These are phyloP conservation scores for Tagetes erecta DNA, from an alignment of 129 eudicot species.

Conservation along the genomic window DNA sequence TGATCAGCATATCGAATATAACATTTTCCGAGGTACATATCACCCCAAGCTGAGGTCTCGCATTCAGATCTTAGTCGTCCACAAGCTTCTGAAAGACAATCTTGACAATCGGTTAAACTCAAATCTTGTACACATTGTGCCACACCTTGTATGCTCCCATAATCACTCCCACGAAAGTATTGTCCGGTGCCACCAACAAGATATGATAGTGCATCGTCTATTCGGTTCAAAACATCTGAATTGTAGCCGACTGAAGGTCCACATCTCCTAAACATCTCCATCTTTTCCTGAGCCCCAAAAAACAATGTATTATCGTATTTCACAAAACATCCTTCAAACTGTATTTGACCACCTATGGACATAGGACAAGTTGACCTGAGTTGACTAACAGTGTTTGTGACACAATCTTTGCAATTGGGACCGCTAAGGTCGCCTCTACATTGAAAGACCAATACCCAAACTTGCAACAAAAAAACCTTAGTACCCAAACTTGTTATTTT, in stretches of 20 bases:
- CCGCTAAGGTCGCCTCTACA: neutral
- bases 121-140: slow-evolving; percentile 65
- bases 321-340: slow-evolving; percentile 56
- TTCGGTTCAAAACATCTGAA: slow-evolving; percentile 24
- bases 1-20: slow-evolving; percentile 52
- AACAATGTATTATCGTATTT: slow-evolving; percentile 49
- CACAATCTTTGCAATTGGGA: neutral
- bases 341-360: slow-evolving; percentile 52
- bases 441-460: neutral
- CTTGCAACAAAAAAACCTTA: no score
- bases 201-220: slow-evolving; percentile 43
- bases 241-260: slow-evolving; percentile 51
- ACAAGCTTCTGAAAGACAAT: slow-evolving; percentile 58
- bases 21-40: slow-evolving; percentile 60
- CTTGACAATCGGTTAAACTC: slow-evolving; percentile 57
- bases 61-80: slow-evolving; percentile 45
- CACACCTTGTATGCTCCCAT: slow-evolving; percentile 52
- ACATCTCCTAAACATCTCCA: slow-evolving; percentile 45
- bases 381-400: neutral
- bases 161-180: slow-evolving; percentile 51
- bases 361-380: slow-evolving; percentile 38
- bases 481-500: no score
- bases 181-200: slow-evolving; percentile 41
- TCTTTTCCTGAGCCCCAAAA: slow-evolving; percentile 54
- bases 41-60: slow-evolving; percentile 50